A percentile compares a stretch with the other conserved stretches of the same genome.
These are phyloP conservation scores for Verticillium zaregamsianum DNA, from an alignment of 2,329 filamentous ascomycete genomes.

Conservation along the genomic window DNA sequence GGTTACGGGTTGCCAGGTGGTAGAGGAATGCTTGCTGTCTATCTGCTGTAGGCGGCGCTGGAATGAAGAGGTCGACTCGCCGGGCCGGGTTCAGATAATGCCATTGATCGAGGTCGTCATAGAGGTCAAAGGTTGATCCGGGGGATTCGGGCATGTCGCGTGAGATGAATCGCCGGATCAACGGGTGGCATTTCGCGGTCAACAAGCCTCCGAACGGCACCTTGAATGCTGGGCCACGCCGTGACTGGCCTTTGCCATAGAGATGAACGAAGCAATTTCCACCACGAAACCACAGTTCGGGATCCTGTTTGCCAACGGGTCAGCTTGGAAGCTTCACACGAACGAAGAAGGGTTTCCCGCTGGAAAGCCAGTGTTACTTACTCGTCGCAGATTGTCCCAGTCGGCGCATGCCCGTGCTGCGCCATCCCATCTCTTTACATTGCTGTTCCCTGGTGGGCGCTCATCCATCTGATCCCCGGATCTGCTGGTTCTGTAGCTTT, in stretches of 20 bases:
- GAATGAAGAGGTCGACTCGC: slow-evolving; percentile 63
- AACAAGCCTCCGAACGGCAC: slow-evolving; percentile 57
- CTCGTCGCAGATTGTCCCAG: slow-evolving; percentile 46
- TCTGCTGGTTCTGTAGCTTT: background rate
- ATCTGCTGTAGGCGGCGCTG: slow-evolving; percentile 51
- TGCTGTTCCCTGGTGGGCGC: slow-evolving; percentile 16
- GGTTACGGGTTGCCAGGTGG: slow-evolving; percentile 68
- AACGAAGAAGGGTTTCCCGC: no score
- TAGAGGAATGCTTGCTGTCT: slow-evolving; percentile 54
- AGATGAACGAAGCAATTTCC: slow-evolving; percentile 70
- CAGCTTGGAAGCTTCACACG: background rate
- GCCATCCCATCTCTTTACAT: slow-evolving; percentile 50
- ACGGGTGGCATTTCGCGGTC: slow-evolving; percentile 51
- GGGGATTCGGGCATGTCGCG: slow-evolving; percentile 6
- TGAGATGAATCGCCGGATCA: slow-evolving; percentile 51
- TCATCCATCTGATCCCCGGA: slow-evolving; percentile 17
- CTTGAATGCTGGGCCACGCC: slow-evolving; percentile 63
- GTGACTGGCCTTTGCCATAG: slow-evolving; percentile 60
- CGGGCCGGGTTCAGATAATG: slow-evolving; percentile 22
- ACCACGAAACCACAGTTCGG: slow-evolving; percentile 63
- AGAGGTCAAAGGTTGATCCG: slow-evolving; percentile 3
- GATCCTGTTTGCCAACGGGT: slow-evolving; percentile 49
- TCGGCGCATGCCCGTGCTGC: slow-evolving; percentile 34
- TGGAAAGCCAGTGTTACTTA: slow-evolving; percentile 22
- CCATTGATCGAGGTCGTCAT: slow-evolving; percentile 26